Base-by-base conservation (phyloP, 2,329 filamentous ascomycete genomes). In the Helicocarpus griseus region DNA sequence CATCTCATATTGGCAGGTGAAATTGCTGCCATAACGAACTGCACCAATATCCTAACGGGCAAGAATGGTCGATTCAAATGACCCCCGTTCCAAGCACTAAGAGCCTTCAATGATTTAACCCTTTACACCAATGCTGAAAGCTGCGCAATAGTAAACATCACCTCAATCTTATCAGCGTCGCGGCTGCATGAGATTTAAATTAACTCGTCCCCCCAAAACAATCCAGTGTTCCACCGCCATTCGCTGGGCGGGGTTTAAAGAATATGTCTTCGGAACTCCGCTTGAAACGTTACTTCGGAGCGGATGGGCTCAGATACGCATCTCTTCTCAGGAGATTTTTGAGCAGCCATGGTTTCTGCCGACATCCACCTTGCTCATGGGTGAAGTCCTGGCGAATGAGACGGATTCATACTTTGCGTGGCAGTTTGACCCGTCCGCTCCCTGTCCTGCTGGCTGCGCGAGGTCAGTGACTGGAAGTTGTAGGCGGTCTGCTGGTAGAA, bases 91-190 rank as follows among this genome's bases (percentile, higher is more conserved):
- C 67, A 73, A 50, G 70, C 74, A 0, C 58, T 70, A n/a, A 60
- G 57, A 2, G 77, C 77, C 0, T 79, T 77, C 56, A 53, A 62
- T 2, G 56, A 67, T 14, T 61, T 81, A n/a, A 72, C 72, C 4
- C 61, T 80, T 3, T 80, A 81, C 61, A 80, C 77, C 21, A 81
- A 77, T 59, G 77, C 73, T 1, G 77, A 81, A 61, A 74, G 72
- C 52, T 81, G 78, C 60, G 74, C 77, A 5, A 81, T 80, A 73
- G 61, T 65, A 56, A 49, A 57, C 59, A 55, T 44, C 48, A n/a
- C 22, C 21, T 41, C 33, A 22, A 39, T 17, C n/a, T 19, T 39
- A 14, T 17, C n/a, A n/a, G n/a, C n/a, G n/a, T n/a, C n/a, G n/a
- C n/a, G n/a, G n/a, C n/a, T n/a, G n/a, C n/a, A n/a, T n/a, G n/a